Conservation (phyloP, 2,329 filamentous ascomycete genomes). For the Tolypocladium ophioglossoides region DNA sequence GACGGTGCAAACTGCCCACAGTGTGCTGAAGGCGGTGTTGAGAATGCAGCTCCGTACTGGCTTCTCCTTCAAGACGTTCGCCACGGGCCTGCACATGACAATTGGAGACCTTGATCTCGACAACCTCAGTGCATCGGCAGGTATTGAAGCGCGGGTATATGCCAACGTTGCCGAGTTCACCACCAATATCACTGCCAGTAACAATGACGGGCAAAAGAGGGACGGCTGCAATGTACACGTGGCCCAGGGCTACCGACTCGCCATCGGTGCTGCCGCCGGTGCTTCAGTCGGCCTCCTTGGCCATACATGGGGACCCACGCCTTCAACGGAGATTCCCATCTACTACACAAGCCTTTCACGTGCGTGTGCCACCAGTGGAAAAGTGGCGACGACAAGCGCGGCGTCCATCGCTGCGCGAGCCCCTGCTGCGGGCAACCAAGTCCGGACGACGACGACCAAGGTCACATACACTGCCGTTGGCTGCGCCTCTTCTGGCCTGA, state of each 20-base stretch:
- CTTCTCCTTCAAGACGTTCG: constrained; percentile 12
- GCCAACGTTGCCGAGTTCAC: constrained; percentile 43
- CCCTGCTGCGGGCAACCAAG: background rate
- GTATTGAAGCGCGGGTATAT: constrained; percentile 37
- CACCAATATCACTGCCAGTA: constrained; percentile 35
- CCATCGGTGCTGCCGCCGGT: constrained; percentile 42
- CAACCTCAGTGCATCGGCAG: constrained; percentile 22
- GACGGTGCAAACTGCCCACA: constrained; percentile 29
- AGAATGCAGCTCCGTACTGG: constrained; percentile 36
- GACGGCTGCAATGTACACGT: constrained; percentile 33
- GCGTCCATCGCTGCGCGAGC: background rate
- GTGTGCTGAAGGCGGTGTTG: constrained; percentile 34
- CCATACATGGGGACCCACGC: constrained; percentile 38
- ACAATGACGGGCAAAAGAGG: constrained; percentile 15
- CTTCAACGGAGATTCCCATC: constrained; percentile 35
- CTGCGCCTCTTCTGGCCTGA: constrained; percentile 29
- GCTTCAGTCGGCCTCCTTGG: constrained; percentile 33
- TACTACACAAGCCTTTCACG: constrained; percentile 38
- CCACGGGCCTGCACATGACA: background rate
- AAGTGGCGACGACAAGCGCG: background rate
- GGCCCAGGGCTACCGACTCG: constrained; percentile 38
- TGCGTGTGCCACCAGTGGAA: background rate
- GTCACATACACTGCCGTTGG: constrained; percentile 31
- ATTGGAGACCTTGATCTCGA: constrained; percentile 8
- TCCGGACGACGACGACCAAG: constrained; percentile 20